Evolutionary conservation across 768 basidiomycete species (phyloP).

Genomic region (Rhodosporidiobolus sp.): DNA sequence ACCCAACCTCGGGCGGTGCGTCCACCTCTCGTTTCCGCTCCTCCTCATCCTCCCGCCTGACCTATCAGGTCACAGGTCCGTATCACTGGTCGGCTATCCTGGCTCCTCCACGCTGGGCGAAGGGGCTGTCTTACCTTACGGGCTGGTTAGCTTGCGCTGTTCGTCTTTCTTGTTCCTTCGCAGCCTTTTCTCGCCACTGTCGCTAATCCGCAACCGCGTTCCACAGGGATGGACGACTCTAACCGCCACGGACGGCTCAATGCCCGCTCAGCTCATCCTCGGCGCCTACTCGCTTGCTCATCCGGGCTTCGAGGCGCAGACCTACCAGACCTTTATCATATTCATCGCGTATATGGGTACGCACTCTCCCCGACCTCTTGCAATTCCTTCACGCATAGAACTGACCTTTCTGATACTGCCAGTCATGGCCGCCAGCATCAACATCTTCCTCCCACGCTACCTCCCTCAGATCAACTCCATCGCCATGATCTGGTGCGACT

Average conservation of each 20-base stretch:
- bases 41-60: not conserved
- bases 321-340: conserved; percentile 32
- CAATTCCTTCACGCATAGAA: no score
- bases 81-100: conserved; percentile 33
- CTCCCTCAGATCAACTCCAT: conserved; percentile 32
- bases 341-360: conserved; percentile 24
- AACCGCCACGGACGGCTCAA: conserved; percentile 23
- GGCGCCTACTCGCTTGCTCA: conserved; percentile 26
- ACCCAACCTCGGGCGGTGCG: conserved; percentile 23
- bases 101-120: conserved; percentile 1
- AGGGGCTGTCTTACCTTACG: not conserved
- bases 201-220: no score
- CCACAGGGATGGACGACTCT: conserved; percentile 32
- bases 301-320: conserved; percentile 14
- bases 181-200: no score
- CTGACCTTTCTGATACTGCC: no score
- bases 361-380: not conserved
- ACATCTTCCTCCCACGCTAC: conserved; percentile 26
- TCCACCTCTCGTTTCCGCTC: not conserved
- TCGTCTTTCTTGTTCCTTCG: no score
- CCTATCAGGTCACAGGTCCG: not conserved
- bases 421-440: conserved; percentile 31
- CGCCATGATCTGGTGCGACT: conserved; percentile 34
- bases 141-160: conserved; percentile 36
- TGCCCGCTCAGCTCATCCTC: conserved; percentile 19